Evolutionary conservation across 2,329 filamentous ascomycete species (phyloP).

Genomic region (Fusarium coffeatum): DNA sequence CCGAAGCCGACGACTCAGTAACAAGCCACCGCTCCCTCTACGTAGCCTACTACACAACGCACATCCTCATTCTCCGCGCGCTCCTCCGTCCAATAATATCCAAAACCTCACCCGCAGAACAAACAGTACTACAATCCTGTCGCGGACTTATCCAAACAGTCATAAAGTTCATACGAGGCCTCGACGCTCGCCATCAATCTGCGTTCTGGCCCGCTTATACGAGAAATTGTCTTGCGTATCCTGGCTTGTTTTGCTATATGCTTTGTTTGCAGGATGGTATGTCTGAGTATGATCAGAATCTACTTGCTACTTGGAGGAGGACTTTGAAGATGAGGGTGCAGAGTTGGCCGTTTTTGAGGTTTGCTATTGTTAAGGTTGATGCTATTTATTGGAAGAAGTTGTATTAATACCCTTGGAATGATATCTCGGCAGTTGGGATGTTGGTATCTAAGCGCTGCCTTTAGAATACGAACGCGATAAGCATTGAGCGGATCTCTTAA

Average conservation of each 20-base stretch:
- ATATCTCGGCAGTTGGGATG: no score
- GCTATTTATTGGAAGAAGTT: slow-evolving; percentile 17
- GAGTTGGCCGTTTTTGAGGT: background rate
- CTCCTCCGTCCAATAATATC: background rate
- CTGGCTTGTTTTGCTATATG: slow-evolving; percentile 7
- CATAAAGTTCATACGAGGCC: slow-evolving; percentile 2
- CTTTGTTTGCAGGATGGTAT: slow-evolving; percentile 8
- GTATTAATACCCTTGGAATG: background rate
- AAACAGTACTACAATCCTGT: background rate
- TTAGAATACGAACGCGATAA: background rate
- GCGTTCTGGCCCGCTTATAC: slow-evolving; percentile 7
- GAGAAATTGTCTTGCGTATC: background rate
- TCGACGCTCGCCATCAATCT: background rate
- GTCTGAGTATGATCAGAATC: background rate
- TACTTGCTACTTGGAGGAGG: slow-evolving; percentile 3
- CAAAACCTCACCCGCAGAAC: background rate
- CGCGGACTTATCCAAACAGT: background rate
- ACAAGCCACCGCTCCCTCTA: slow-evolving; percentile 8
- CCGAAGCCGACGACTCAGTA: background rate
- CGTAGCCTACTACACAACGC: background rate
- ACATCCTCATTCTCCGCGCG: background rate
- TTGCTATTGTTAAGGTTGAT: slow-evolving; percentile 15
- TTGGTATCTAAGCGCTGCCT: no score
- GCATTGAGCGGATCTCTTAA: background rate
- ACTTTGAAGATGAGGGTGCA: slow-evolving; percentile 5